Conservation (phyloP, 2,329 filamentous ascomycete species). For the Colletotrichum tropicale region DNA sequence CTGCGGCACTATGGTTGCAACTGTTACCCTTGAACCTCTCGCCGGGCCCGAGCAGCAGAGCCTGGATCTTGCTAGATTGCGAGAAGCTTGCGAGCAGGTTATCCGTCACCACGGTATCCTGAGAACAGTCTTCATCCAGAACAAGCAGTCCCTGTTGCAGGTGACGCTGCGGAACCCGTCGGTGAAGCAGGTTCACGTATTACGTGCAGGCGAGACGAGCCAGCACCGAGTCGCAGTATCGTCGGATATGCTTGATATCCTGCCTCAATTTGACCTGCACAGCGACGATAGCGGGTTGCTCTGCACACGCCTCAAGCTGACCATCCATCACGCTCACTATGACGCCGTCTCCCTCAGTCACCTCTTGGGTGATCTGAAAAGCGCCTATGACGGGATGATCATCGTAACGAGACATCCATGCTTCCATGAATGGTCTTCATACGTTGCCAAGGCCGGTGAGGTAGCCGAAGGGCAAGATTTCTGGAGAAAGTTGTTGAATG, state of each 20-base stretch:
- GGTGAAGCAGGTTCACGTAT: not conserved
- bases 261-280: not conserved
- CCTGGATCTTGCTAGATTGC: not conserved
- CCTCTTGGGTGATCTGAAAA: not conserved
- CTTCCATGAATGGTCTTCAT: not conserved
- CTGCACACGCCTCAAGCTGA: not conserved
- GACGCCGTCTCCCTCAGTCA: not conserved
- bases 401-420: not conserved
- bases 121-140: not conserved
- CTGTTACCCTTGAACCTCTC: not conserved
- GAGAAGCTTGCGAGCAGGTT: not conserved
- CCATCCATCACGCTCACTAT: not conserved
- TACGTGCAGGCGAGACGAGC: not conserved
- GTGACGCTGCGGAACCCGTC: not conserved
- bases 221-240: not conserved
- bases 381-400: fast-evolving
- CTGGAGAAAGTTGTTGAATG: not conserved
- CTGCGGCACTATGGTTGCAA: not conserved
- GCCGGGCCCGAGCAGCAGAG: not conserved
- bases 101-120: not conserved
- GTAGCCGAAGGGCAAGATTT: not conserved
- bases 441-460: not conserved
- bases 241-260: not conserved
- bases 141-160: not conserved
- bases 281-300: not conserved